Base-by-base conservation (phyloP, 2,329 filamentous ascomycete species). In the Dothistroma pini region DNA sequence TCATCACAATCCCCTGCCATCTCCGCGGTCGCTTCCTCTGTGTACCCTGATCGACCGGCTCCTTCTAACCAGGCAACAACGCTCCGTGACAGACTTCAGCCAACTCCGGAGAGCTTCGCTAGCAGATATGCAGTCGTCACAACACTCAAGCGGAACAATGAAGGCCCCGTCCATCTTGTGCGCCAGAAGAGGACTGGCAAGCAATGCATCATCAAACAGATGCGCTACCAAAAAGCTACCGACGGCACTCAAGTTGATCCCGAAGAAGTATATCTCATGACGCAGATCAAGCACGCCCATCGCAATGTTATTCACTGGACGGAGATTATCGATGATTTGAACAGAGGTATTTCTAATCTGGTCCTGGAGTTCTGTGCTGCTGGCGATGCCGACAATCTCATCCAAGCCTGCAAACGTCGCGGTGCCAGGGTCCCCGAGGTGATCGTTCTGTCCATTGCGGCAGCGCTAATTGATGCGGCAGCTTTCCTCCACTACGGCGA, bases 401-500 rank as follows among this genome's bases (percentile, higher is more conserved):
- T 65, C 31, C 4, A 49, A 1, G 57, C 64, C 25, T 61, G 61
- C 19, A 19, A 55, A 14, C 5, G 21, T 1, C n/a, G 8, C 7
- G 29, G 41, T 2, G 21, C 58, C 14, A 31, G 31, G 7, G 19
- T 62, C 10, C 68, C 68, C 3, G 60, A 61, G 14, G 54, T 54
- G 0, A 64, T 72, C 61, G 54, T 68, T 21, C 59, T 69, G 9
- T 68, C 70, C 54, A 64, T 69, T 57, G 59, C 69, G 56, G 60
- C 60, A 29, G 64, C 61, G n/a, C 63, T 74, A 61, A 58, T 64
- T 51, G 56, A 67, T 16, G 70, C 67, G 2, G 51, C 73, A 5
- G 63, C 63, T 7, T 72, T 63, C 58, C 22, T 72, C 4, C 71
- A 74, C 48, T n/a, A 59, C 14, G 69, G 70, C 21, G 58, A 64